These are phyloP conservation scores for Periconia digitata DNA, from an alignment of 2,329 filamentous ascomycete species.

Conservation along the genomic window DNA sequence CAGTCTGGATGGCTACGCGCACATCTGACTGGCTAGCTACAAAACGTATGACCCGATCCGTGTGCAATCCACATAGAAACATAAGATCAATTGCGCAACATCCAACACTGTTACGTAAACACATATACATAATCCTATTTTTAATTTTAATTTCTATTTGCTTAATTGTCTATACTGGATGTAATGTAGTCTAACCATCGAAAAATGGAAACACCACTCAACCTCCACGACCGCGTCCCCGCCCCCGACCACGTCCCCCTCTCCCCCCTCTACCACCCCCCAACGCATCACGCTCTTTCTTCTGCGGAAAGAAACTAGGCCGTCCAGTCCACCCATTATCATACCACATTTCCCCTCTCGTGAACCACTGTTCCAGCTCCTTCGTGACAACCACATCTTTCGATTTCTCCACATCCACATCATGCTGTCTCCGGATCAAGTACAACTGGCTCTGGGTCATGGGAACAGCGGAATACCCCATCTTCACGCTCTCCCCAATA, in stretches of 20 bases:
- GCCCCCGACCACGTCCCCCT: neutral
- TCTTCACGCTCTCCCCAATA: conserved; percentile 23
- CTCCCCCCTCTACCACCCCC: neutral
- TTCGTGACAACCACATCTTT: conserved; percentile 14
- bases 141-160: no score
- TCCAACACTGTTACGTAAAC: no score
- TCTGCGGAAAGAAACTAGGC: conserved; percentile 21
- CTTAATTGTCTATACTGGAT: no score
- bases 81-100: no score
- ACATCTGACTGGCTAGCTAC: no score
- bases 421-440: conserved; percentile 21
- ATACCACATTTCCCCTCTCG: conserved; percentile 16
- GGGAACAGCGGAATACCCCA: conserved; percentile 26
- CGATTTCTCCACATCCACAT: conserved; percentile 18
- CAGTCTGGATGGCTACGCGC: no score
- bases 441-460: conserved; percentile 27
- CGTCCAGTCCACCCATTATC: conserved; percentile 14
- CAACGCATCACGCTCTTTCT: neutral
- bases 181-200: no score
- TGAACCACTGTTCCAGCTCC: conserved; percentile 16
- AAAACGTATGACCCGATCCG: no score
- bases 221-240: neutral
- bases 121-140: no score
- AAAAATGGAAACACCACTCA: no score
- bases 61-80: no score